These are phyloP conservation scores for Xylaria grammica DNA, from an alignment of 495 filamentous ascomycete species.

Conservation along the genomic window DNA sequence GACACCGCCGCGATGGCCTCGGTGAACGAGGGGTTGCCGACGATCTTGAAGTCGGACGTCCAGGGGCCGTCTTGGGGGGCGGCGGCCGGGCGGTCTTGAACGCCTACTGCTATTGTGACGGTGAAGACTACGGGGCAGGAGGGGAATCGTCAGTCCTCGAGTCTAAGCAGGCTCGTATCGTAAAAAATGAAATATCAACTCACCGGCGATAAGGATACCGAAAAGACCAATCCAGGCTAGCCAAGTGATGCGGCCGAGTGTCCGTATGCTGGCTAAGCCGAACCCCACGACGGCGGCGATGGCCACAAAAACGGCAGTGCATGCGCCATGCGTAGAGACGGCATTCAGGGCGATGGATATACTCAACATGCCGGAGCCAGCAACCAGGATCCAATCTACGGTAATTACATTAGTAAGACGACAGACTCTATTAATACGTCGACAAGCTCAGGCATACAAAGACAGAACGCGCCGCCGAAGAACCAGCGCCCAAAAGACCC, in stretches of 20 bases:
- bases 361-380: conserved; percentile 54
- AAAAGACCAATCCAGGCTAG: conserved; percentile 52
- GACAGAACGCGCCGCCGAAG: background rate
- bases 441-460: background rate
- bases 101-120: conserved; percentile 52
- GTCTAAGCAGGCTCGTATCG: background rate
- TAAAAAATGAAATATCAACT: background rate
- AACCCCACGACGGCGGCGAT: conserved; percentile 46
- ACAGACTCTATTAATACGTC: background rate
- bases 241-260: conserved; percentile 53
- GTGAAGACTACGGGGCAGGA: conserved; percentile 50
- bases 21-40: conserved; percentile 44
- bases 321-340: conserved; percentile 49
- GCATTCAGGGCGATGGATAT: conserved; percentile 57
- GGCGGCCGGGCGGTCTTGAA: conserved; percentile 45
- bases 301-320: conserved; percentile 49
- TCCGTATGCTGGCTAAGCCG: conserved; percentile 51
- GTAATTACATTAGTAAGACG: conserved; percentile 15
- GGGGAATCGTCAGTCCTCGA: background rate
- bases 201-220: conserved; percentile 41
- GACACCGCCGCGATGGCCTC: conserved; percentile 47
- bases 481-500: background rate
- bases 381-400: conserved; percentile 53
- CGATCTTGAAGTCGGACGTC: conserved; percentile 41
- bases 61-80: conserved; percentile 45